Evolutionary conservation across 176 grass and related monocot genomes (phyloP), one percentile per base, ranked within the genome.

Genomic region (Ananas comosus): DNA sequence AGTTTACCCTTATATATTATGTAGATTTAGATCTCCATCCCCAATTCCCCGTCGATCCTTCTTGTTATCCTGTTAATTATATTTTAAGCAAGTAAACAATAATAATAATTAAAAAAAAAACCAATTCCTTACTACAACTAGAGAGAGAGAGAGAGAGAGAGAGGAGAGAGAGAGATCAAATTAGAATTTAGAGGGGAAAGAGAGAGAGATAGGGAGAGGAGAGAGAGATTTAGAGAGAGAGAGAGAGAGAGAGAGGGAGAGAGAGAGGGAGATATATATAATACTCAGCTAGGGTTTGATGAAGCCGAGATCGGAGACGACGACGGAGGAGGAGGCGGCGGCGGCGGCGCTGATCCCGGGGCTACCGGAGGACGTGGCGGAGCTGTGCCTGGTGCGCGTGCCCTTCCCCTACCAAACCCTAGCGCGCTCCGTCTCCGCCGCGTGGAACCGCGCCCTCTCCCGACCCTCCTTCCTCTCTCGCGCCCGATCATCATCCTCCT

Each of bases 371-470:
- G 89, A 99, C 64, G 85, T 99, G 76, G 95, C 95, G 8, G 95
- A 99, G 78, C 91, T 92, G 87, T 99, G 95, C 78, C 85, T 99
- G 71, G 82, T 99, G 75, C 95, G 93, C 80, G 72, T 99, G n/a
- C 95, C 95, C 16, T 99, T 99, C 56, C 95, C 91, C 47, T 99
- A 94, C 80, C 95, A 91, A 63, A 81, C 87, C 3, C 85, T 99
- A 12, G 86, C 88, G 54, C 95, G 90, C 64, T 91, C 90, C 19
- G 95, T 99, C 7, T 99, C 95, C 11, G 82, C 87, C 48, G 80
- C 78, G 64, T 99, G 95, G 95, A 99, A 99, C 74, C 79, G 85
- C 1, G 88, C 86, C 25, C 85, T 99, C 69, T 83, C 85, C 22
- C 80, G 85, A 79, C 49, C 82, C 3, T 71, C 76, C 1, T 82